Base-by-base conservation (phyloP, 768 basidiomycete species). In the Boletus insuetus region DNA sequence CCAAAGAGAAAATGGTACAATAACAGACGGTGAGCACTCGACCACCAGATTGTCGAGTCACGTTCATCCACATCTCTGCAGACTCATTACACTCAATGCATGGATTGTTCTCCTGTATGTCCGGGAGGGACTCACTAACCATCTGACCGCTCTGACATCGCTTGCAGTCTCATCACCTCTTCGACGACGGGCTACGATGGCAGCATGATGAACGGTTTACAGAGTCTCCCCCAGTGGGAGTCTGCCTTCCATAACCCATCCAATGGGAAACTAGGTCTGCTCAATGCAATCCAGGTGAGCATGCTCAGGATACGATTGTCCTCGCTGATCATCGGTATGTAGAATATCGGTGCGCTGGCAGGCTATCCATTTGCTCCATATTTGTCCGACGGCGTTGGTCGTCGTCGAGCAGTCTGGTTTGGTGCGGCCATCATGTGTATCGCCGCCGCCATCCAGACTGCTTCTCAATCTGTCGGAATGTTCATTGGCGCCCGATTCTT, bases 401-500 rank as follows among this genome's bases (percentile, higher is more conserved):
- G 89, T 64, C 79, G 85, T 31, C 68, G 69, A 4, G 77, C 86
- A 16, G 80, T 91, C 35, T 83, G 85, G 72, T 56, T 90, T 22
- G 89, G 89, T 50, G 85, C 87, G 9, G 26, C 64, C n/a, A 81
- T 89, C 65, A 89, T 91, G 86, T 77, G 81, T 53, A 72, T 81
- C 47, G 90, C 82, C 24, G 84, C 82, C 19, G 83, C 80, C 34
- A 43, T 91, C 29, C 90, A 91, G 60, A 83, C 86, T 1, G 85
- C 86, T 11, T 75, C 87, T 17, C 79, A 83, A 51, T 85, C 82
- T 26, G 79, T 88, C 22, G 81, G 80, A 58, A 87, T 89, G 85
- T 91, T 91, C 76, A 87, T 90, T 62, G 87, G 86, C 57, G 85
- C 89, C 66, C 85, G 89, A 63, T 86, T 87, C 77, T 73, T 86